Evolutionary conservation across 805 yeast genomes (phyloP).

Genomic region (Pichia rugopelliculosa): DNA sequence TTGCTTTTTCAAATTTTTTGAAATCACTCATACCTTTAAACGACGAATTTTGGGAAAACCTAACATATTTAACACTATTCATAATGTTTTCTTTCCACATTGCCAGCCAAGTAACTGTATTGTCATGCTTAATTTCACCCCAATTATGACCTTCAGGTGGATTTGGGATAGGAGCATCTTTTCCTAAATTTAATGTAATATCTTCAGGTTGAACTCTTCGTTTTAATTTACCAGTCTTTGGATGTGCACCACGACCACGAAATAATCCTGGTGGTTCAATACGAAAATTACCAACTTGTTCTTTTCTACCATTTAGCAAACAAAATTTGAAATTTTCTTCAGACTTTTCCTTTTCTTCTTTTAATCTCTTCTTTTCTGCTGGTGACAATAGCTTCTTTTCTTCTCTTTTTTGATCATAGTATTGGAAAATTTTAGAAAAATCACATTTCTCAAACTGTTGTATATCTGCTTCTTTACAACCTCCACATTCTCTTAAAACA

Average conservation of each 20-base stretch:
- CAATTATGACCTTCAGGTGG: conserved; percentile 86
- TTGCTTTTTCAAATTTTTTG: conserved; percentile 89
- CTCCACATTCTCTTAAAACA: conserved; percentile 66
- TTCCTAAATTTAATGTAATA: conserved; percentile 74
- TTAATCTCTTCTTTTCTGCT: conserved; percentile 69
- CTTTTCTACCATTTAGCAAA: conserved; percentile 76
- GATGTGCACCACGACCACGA: conserved; percentile 96
- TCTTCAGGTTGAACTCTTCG: conserved; percentile 86
- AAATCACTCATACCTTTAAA: conserved; percentile 86
- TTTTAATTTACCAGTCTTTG: conserved; percentile 88
- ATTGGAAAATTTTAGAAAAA: conserved; percentile 63
- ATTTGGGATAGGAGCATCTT: conserved; percentile 62
- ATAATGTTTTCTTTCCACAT: conserved; percentile 95
- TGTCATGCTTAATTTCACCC: conserved; percentile 87
- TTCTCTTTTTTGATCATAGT: conserved; percentile 63
- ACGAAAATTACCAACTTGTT: conserved; percentile 88
- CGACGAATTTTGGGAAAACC: conserved; percentile 86
- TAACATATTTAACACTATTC: conserved; percentile 76
- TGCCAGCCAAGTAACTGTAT: conserved; percentile 91
- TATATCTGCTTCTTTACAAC: conserved; percentile 44
- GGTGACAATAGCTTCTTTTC: conserved; percentile 61
- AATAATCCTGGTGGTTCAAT: conserved; percentile 96
- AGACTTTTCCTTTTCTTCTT: conserved; percentile 60
- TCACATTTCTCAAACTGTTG: conserved; percentile 63
- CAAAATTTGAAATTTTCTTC: conserved; percentile 84